These are phyloP conservation scores for Alternaria tenuissima DNA, from an alignment of 2,329 filamentous ascomycete genomes.

Conservation along the genomic window DNA sequence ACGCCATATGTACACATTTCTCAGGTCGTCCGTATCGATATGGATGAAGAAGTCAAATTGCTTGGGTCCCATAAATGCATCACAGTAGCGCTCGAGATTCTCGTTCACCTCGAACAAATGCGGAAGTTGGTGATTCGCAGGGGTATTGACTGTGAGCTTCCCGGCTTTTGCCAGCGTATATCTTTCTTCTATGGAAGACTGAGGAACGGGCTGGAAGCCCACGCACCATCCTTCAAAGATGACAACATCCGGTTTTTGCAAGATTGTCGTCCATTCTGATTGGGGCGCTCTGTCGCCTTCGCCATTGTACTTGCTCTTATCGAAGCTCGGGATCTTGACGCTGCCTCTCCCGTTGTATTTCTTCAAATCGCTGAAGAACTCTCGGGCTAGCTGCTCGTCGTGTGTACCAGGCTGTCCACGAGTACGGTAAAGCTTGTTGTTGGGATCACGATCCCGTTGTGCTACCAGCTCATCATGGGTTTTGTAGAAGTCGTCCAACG, in stretches of 20 bases:
- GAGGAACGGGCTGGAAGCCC: constrained; percentile 75
- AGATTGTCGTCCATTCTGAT: constrained; percentile 68
- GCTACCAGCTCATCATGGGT: constrained; percentile 71
- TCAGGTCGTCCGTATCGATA: constrained; percentile 74
- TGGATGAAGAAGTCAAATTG: constrained; percentile 69
- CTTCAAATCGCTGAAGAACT: constrained; percentile 69
- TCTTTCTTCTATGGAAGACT: constrained; percentile 62
- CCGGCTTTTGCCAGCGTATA: constrained; percentile 63
- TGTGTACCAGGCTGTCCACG: constrained; percentile 87
- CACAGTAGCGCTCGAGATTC: constrained; percentile 62
- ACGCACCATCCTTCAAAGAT: constrained; percentile 93
- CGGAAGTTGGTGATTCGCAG: constrained; percentile 64
- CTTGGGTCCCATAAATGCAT: constrained; percentile 53
- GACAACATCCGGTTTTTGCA: constrained; percentile 68
- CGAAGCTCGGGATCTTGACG: constrained; percentile 76
- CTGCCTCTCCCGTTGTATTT: constrained; percentile 57
- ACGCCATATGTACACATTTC: constrained; percentile 85
- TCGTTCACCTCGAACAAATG: constrained; percentile 68
- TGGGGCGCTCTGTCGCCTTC: constrained; percentile 76
- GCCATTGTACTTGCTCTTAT: constrained; percentile 80
- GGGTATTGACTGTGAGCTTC: constrained; percentile 53
- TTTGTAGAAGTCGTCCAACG: constrained; percentile 86
- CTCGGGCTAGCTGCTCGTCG: constrained; percentile 70
- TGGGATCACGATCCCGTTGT: constrained; percentile 70
- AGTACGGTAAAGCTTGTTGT: constrained; percentile 80